Evolutionary conservation across 495 filamentous ascomycete genomes (phyloP).

Genomic region (Xylaria scruposa): DNA sequence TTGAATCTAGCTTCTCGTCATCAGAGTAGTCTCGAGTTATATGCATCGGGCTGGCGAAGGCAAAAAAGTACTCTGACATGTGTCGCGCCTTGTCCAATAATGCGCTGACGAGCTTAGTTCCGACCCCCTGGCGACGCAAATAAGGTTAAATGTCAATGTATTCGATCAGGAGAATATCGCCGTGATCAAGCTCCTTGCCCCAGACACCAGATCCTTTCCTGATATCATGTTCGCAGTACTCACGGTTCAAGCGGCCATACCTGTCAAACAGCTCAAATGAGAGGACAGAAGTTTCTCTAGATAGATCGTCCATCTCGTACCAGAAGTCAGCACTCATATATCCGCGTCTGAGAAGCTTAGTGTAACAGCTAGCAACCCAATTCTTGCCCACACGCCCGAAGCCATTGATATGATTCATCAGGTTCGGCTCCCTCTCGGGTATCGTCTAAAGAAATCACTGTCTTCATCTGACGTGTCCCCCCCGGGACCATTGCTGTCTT

Average conservation of each 20-base stretch:
- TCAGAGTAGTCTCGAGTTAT: background rate
- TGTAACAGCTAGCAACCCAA: background rate
- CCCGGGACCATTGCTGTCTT: background rate
- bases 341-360: conserved; percentile 8
- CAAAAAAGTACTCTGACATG: background rate
- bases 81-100: background rate
- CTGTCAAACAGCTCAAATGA: conserved; percentile 40
- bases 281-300: background rate
- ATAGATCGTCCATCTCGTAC: background rate
- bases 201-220: conserved; percentile 43
- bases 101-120: background rate
- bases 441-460: background rate
- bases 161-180: conserved; percentile 41
- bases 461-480: background rate
- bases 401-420: background rate
- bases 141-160: conserved; percentile 24
- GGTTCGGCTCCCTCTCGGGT: background rate
- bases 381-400: background rate
- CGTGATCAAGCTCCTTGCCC: conserved; percentile 41
- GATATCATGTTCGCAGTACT: conserved; percentile 39
- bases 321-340: background rate
- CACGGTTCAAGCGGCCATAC: conserved; percentile 42
- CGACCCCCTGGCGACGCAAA: conserved; percentile 7
- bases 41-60: background rate
- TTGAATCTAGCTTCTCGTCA: background rate